Conservation (phyloP, 2,329 filamentous ascomycete genomes). For the Phaeosphaeria sp. region DNA sequence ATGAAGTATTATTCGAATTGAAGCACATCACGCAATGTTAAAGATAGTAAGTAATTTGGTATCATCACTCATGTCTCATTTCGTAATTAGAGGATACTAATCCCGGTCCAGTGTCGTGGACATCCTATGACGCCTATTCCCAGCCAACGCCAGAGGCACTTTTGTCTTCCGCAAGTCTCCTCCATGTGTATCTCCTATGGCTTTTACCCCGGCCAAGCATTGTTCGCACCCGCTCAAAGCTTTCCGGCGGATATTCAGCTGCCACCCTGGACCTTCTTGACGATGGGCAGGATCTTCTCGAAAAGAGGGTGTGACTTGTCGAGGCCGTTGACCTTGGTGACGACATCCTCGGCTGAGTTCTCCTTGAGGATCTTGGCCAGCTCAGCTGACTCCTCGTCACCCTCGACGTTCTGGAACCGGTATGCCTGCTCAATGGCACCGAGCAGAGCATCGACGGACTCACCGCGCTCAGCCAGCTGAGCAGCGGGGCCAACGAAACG, state of each 20-base stretch:
- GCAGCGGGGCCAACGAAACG: conserved; percentile 92
- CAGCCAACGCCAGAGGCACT: conserved; percentile 12
- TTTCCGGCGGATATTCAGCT: conserved; percentile 25
- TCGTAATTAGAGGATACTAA: conserved; percentile 17
- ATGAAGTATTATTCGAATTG: neutral
- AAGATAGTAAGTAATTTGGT: neutral
- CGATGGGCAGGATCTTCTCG: conserved; percentile 74
- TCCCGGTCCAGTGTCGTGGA: conserved; percentile 13
- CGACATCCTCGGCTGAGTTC: conserved; percentile 74
- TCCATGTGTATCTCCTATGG: conserved; percentile 5
- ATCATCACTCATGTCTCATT: conserved; percentile 26
- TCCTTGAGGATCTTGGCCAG: conserved; percentile 85
- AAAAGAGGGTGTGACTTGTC: conserved; percentile 79
- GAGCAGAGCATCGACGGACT: conserved; percentile 75
- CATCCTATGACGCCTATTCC: conserved; percentile 4
- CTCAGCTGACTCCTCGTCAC: conserved; percentile 86
- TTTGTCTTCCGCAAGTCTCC: conserved; percentile 7
- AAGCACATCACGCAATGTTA: neutral
- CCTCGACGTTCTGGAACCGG: conserved; percentile 92
- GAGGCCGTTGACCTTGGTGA: conserved; percentile 81
- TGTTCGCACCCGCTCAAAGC: conserved; percentile 14
- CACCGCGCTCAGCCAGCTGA: conserved; percentile 81
- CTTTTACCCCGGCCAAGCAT: conserved; percentile 3
- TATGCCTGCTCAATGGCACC: conserved; percentile 89
- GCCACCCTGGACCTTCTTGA: conserved; percentile 76